phyloP scores from a whole-genome alignment of 225 moss, liverwort and hornwort species.

The Climacium dendroides region DNA sequence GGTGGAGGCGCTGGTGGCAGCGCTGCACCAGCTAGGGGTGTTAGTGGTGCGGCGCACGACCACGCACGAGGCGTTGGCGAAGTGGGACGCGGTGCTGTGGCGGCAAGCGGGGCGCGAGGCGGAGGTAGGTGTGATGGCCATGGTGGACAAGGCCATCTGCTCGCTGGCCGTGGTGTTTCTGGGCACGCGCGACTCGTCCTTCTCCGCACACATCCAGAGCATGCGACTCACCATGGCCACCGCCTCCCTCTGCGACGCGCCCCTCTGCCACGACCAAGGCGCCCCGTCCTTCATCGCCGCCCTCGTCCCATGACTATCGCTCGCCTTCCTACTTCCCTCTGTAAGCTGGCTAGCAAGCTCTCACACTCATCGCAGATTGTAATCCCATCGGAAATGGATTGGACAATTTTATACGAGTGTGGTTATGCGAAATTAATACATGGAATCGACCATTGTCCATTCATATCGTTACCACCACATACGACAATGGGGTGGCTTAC shows the following conservation, averaged over 20 bases:
- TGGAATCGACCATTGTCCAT: not conserved
- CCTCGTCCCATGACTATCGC: not conserved
- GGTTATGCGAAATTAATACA: not conserved
- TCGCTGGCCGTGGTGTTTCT: conserved; percentile 23
- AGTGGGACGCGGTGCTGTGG: conserved; percentile 44
- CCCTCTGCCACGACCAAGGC: conserved; percentile 20
- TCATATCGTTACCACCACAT: not conserved
- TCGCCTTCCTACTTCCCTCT: not conserved
- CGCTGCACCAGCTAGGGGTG: not conserved
- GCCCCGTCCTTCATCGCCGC: conserved; percentile 7
- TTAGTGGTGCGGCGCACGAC: conserved; percentile 11
- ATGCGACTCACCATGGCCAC: conserved; percentile 25
- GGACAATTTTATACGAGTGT: not conserved
- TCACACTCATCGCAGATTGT: not conserved
- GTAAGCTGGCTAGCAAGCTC: not conserved
- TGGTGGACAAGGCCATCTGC: conserved; percentile 38
- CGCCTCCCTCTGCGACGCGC: conserved; percentile 25
- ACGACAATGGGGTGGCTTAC: not conserved
- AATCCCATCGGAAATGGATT: not conserved
- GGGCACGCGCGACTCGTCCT: conserved; percentile 30
- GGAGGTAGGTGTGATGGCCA: conserved; percentile 35
- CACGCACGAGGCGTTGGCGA: conserved; percentile 29
- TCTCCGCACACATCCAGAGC: conserved; percentile 29
- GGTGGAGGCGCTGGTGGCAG: not conserved
- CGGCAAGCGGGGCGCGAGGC: conserved; percentile 17